Base-by-base conservation (phyloP, 139 green algal genomes). In the Deuterostichococcus epilithicus region DNA sequence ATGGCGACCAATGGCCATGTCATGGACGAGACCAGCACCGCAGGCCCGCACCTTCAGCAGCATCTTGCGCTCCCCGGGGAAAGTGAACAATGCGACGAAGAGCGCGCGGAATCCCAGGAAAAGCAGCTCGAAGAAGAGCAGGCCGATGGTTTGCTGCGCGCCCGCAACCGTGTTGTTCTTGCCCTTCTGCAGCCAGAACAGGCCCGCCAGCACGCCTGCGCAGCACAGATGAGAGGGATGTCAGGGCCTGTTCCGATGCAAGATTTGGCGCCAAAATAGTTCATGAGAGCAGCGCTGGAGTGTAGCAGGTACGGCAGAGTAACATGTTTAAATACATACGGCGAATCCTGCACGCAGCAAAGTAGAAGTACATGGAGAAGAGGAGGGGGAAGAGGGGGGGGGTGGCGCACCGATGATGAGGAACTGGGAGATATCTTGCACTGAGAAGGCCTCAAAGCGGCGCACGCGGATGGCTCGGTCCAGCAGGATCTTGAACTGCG, bases 71-170 rank as follows among this genome's bases (percentile, higher is more conserved):
- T 88, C 80, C 35, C 72, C 66, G 30, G 84, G 85, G 77, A 89
- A 89, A 1, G 81, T 87, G 70, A 90, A 90, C 26, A 89, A 36
- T 30, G 81, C 72, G 3, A 74, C 74, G 68, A 90, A 90, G 52
- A 90, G 72, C 28, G 73, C 68, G n/a, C 77, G 67, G 73, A 89
- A 86, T 68, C 35, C 68, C 22, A 85, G 58, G 75, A 89, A 75
- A 69, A 88, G 79, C 36, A 81, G 42, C 66, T 83, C 52, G 71
- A 91, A 91, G 77, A 90, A 91, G 13, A 90, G 74, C 52, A 91
- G 79, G 34, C 84, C 84, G 74, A 76, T 67, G 72, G 38, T 26
- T n/a, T 76, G 30, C 45, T 68, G 45, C 32, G 72, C 52, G 0
- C 36, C 72, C 32, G 45, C 30, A 45, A 68, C n/a, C 26, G 72